Evolutionary conservation across 495 filamentous ascomycete genomes (phyloP), one percentile per base, ranked within the genome.

Genomic region (Aspergillus coremiiformis): DNA sequence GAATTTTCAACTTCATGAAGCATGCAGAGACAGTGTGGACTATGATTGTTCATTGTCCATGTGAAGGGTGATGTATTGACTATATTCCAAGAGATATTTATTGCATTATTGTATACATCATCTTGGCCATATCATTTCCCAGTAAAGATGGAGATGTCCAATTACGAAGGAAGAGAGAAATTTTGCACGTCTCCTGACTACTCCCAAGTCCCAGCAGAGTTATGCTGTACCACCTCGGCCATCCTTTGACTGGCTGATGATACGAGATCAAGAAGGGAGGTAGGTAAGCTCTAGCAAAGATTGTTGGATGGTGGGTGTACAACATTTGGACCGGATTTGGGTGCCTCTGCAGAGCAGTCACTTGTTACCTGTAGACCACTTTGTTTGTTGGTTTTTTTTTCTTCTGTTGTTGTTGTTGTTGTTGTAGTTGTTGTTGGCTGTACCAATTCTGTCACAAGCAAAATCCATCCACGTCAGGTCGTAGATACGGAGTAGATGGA

Each of bases 191-290:
- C 44, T 47, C 27, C 44, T 47, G 44, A 47, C 44, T 41, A 41
- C 19, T 21, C 19, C 11, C 8, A 20, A 3, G 37, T 41, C 17
- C 17, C 21, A 21, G 44, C 10, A 12, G 15, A 22, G 29, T 33
- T 33, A 47, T 33, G 32, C 27, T 23, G 32, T 35, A 21, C 21
- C 29, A 32, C 27, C 15, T 9, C 3, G 11, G 15, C 44, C 17
- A 14, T 22, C 11, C n/a, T 6, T 47, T 47, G 44, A 47, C 26
- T 47, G 44, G 44, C 17, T 33, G 26, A 44, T 45, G 50, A 46
- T 14, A 45, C 10, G 47, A 51, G 22, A 29, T 21, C 21, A 15
- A 27, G 24, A 2, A 30, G 41, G 37, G 17, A 41, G 9, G 32
- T 4, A 43, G 39, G 39, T 3, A 43, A 42, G 30, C 19, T 39